phyloP scores from a whole-genome alignment of 208 protist species.

The Porcisia hertigi region DNA sequence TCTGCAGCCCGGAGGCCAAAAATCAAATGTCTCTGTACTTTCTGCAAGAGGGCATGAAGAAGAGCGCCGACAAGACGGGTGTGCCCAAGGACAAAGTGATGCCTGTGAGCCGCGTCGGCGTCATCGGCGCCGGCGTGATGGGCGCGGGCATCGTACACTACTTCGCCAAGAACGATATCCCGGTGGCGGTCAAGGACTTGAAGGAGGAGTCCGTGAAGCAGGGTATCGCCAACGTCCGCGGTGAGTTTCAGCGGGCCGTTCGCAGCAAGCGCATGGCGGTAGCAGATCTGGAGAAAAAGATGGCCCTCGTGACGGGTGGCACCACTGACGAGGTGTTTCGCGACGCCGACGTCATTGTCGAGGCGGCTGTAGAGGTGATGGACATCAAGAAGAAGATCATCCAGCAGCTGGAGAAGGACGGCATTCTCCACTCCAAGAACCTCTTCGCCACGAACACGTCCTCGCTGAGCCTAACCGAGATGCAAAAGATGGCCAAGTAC shows the following conservation, averaged over 20 bases:
- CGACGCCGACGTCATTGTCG: conserved; percentile 84
- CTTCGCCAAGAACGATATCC: conserved; percentile 74
- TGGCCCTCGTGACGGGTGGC: conserved; percentile 62
- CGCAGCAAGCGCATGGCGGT: conserved; percentile 65
- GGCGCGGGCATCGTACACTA: conserved; percentile 86
- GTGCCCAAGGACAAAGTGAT: conserved; percentile 65
- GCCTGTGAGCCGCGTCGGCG: conserved; percentile 47
- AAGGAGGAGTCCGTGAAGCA: conserved; percentile 71
- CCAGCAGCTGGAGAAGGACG: conserved; percentile 72
- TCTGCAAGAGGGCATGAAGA: conserved; percentile 87
- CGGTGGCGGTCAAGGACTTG: conserved; percentile 75
- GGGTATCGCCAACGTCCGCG: conserved; percentile 61
- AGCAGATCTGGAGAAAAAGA: conserved; percentile 44
- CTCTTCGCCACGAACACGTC: conserved; percentile 95
- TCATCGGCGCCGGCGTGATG: conserved; percentile 89
- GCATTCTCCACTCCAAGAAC: conserved; percentile 50
- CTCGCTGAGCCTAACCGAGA: conserved; percentile 89
- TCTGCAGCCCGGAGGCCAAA: conserved; percentile 82
- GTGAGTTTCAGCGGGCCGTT: conserved; percentile 61
- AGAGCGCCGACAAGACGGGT: conserved; percentile 80
- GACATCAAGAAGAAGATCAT: conserved; percentile 92
- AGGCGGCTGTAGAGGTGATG: conserved; percentile 94
- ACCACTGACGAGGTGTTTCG: conserved; percentile 55
- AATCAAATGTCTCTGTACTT: conserved; percentile 93
- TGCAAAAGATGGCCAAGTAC: conserved; percentile 73